Evolutionary conservation across 2,329 filamentous ascomycete species (phyloP), one percentile per base, ranked within the genome.

Genomic region (Tetracladium maxilliforme): DNA sequence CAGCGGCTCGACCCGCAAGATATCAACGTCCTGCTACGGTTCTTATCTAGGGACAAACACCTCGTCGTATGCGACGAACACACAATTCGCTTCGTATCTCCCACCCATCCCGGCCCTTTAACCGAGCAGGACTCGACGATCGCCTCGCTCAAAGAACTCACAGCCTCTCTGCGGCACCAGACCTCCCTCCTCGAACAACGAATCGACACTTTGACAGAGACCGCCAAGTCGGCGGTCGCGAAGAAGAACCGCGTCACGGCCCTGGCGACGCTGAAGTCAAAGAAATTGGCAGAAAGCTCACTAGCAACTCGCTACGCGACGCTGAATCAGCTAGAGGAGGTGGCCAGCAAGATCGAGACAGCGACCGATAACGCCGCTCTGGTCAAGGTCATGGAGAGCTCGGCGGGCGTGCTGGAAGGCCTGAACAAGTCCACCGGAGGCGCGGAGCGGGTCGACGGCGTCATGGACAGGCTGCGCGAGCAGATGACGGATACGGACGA

Each of bases 401-500:
- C 81, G 33, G 70, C 77, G 0, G 64, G 63, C 17, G 82, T 80
- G 2, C 61, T 98, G 17, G 65, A 67, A 35, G 61, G 57, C 14
- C 60, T 98, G 16, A 84, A 93, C 43, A 61, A 66, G 23, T 69
- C 82, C 43, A 66, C 84, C 13, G 90, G 90, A 22, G 80, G 82
- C 2, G 64, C 67, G 1, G 77, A 82, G 33, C 64, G 63, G 22
- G 82, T 92, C 1, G 79, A 84, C 34, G 67, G 70, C 32, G 69
- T 90, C 9, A 68, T 92, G 25, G 78, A 82, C 36, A 62, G 64
- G 24, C 52, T 93, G 41, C 66, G 78, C 26, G 76, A 86, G 38
- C 74, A 92, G 52, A 90, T 90, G 70, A 64, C 56, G 25, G 71
- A 77, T 38, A 72, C 77, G 14, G 84, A 94, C 43, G 87, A 95